phyloP scores from a whole-genome alignment of 2,329 filamentous ascomycete species.

The Pestalotiopsis sp. region DNA sequence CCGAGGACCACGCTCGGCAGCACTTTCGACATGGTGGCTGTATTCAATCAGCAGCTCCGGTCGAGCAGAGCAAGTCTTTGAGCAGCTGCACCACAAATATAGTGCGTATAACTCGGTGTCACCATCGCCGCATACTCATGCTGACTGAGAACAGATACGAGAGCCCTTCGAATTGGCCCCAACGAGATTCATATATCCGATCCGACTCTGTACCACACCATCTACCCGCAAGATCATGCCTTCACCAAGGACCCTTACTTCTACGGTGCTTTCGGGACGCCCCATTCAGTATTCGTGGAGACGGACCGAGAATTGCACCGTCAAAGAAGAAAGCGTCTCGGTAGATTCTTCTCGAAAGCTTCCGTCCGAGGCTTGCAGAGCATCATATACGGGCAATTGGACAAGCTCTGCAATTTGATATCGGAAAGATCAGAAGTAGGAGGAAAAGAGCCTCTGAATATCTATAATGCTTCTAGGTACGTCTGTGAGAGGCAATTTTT shows the following conservation, averaged over 20 bases:
- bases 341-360: background rate
- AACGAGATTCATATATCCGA: background rate
- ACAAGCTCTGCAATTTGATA: background rate
- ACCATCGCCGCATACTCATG: background rate
- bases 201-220: background rate
- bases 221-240: background rate
- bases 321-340: background rate
- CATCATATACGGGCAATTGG: background rate
- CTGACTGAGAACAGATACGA: background rate
- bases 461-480: background rate
- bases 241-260: background rate
- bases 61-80: background rate
- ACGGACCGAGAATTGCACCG: background rate
- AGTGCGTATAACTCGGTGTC: background rate
- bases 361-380: background rate
- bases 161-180: background rate
- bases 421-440: background rate
- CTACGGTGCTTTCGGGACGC: background rate
- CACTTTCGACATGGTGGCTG: background rate
- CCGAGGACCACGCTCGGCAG: background rate
- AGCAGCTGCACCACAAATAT: background rate
- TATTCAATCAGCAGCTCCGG: background rate
- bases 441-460: background rate
- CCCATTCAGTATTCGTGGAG: background rate
- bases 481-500: too few species aligned